These are phyloP conservation scores for Aphanomyces astaci DNA, from an alignment of 352 stramenopile genomes.

Conservation along the genomic window DNA sequence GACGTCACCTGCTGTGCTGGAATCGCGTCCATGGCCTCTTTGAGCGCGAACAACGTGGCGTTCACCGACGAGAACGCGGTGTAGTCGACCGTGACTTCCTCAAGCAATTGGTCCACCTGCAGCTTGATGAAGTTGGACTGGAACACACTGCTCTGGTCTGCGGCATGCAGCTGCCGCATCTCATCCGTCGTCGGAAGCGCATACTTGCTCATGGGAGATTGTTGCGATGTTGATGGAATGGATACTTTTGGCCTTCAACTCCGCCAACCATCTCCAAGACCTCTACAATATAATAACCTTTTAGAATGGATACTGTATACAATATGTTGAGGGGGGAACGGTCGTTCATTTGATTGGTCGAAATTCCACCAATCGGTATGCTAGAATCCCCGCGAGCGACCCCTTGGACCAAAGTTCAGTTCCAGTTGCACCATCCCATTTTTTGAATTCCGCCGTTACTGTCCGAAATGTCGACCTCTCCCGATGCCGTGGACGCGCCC, in stretches of 20 bases:
- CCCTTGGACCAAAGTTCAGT: no score
- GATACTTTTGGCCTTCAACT: neutral
- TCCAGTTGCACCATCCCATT: neutral
- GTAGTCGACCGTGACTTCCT: conserved; percentile 31
- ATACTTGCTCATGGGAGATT: conserved; percentile 44
- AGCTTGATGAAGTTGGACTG: conserved; percentile 77
- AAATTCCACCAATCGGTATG: neutral
- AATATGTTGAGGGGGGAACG: neutral
- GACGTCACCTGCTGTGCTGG: conserved; percentile 66
- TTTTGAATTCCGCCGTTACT: neutral
- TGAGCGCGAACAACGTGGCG: conserved; percentile 72
- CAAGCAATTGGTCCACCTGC: conserved; percentile 80
- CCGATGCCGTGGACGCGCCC: neutral
- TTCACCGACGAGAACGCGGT: conserved; percentile 39
- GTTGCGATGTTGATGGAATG: neutral
- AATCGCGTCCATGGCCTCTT: conserved; percentile 55
- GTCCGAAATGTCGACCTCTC: neutral
- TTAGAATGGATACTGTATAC: neutral
- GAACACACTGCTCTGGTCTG: conserved; percentile 66
- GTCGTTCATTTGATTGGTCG: neutral
- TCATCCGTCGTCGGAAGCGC: conserved; percentile 83
- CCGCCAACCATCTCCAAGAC: conserved; percentile 10
- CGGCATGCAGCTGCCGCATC: conserved; percentile 64
- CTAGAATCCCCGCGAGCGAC: neutral
- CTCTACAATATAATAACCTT: neutral